A percentile compares a stretch with the other conserved stretches of the same genome.
phyloP scores from a whole-genome alignment of 2,329 filamentous ascomycete species.

The Phaeomoniella chlamydospora region DNA sequence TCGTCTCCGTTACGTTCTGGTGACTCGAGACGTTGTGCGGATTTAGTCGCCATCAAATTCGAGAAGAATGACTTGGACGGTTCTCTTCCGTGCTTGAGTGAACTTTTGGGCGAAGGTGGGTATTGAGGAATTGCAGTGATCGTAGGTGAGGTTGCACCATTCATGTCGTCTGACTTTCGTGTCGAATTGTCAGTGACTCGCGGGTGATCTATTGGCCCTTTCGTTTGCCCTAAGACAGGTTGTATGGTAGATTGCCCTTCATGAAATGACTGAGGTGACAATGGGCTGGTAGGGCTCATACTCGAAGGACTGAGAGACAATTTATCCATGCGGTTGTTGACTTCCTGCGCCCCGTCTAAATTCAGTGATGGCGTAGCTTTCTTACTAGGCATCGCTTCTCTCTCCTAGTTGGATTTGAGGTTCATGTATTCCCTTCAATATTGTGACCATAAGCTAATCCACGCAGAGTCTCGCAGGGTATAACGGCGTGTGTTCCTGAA shows the following conservation, averaged over 20 bases:
- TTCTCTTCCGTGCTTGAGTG: conserved; percentile 25
- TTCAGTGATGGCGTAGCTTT: no score
- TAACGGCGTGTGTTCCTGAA: no score
- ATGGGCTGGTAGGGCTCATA: neutral
- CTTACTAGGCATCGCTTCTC: no score
- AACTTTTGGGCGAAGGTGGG: conserved; percentile 26
- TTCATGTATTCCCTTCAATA: no score
- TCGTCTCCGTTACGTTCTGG: conserved; percentile 23
- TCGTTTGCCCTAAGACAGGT: conserved; percentile 16
- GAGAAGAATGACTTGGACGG: conserved; percentile 31
- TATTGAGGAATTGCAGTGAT: conserved; percentile 30
- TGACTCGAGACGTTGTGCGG: conserved; percentile 24
- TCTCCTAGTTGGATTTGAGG: no score
- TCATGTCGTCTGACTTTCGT: conserved; percentile 7
- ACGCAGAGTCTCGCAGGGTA: no score
- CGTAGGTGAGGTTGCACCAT: conserved; percentile 21
- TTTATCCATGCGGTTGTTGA: neutral
- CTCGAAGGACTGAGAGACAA: conserved; percentile 1
- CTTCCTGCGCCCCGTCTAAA: neutral
- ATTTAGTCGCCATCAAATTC: conserved; percentile 29
- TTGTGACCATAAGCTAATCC: no score
- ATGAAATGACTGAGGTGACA: neutral
- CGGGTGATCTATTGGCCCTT: conserved; percentile 10
- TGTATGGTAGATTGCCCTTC: conserved; percentile 19
- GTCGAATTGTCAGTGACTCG: no score